Base-by-base conservation (phyloP, 306 rosid genomes). In the Malus fusca region DNA sequence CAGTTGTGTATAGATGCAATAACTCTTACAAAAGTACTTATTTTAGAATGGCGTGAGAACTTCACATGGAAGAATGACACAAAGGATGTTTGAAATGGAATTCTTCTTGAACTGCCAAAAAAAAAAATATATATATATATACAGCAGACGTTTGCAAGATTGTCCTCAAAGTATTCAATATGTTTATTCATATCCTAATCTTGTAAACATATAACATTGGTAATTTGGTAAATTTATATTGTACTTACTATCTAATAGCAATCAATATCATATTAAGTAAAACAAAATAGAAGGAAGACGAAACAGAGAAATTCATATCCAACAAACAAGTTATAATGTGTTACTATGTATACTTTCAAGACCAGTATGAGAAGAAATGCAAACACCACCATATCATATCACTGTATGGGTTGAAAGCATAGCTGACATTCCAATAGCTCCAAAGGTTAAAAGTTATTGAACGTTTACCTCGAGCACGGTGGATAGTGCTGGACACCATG, bases 381-480 rank as follows among this genome's bases (percentile, higher is more conserved):
- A 52, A 52, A 52, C 58, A 15, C 3, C 1, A 52, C 63, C 63
- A 10, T 22, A 9, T n/a, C 30, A 11, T 58, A 22, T 22, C 14
- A 21, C 12, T 58, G 26, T 21, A 58, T 22, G 30, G 13, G 63
- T 53, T 71, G 21, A 31, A 71, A 53, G 65, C 48, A 71, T 13
- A n/a, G 23, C 37, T 6, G 48, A 58, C 15, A 58, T 58, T 58
- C 63, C 58, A 52, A 18, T 6, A 18, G 18, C 22, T 18, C n/a
- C 11, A 70, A 70, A 19, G 21, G 74, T 4, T 71, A 12, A n/a
- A n/a, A 42, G 42, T 15, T 43, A 6, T 6, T 25, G 8, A 56
- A 55, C 14, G 25, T 43, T 31, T 86, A 91, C 98, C 97, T 90
- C 97, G 5, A 92, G 90, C 67, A 90, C 72, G 4, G 90, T 68